These are phyloP conservation scores for Fraxinus dipetala DNA, from an alignment of 305 asterid species.

Conservation along the genomic window DNA sequence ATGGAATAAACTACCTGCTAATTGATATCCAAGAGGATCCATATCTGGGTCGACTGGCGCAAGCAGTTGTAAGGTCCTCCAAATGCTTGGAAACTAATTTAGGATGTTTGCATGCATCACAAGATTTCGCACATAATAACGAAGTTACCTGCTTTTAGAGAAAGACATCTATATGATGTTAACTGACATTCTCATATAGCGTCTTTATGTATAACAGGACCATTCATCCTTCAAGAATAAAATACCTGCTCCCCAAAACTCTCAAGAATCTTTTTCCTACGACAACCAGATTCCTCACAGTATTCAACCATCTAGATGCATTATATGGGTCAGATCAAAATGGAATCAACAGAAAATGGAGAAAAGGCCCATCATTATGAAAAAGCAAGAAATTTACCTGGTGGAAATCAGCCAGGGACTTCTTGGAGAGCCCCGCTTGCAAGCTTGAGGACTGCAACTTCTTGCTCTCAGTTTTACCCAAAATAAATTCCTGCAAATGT, in stretches of 20 bases:
- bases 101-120: conserved; percentile 86
- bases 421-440: conserved; percentile 60
- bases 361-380: conserved; percentile 13
- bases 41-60: conserved; percentile 45
- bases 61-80: conserved; percentile 61
- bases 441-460: conserved; percentile 53
- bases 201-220: conserved; percentile 15
- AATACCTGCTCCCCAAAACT: conserved; percentile 88
- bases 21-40: conserved; percentile 67
- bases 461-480: conserved; percentile 60
- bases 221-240: conserved; percentile 10
- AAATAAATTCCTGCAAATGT: conserved; percentile 70
- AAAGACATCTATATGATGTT: conserved; percentile 15
- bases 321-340: conserved; percentile 18
- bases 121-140: conserved; percentile 68
- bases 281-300: conserved; percentile 80
- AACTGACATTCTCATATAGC: conserved; percentile 4
- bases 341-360: conserved; percentile 16
- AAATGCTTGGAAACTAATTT: conserved; percentile 62
- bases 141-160: conserved; percentile 59
- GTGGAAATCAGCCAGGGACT: conserved; percentile 62
- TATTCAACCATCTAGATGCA: conserved; percentile 75
- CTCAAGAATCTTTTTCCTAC: conserved; percentile 87
- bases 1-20: conserved; percentile 56
- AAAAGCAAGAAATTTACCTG: conserved; percentile 44